phyloP scores from a whole-genome alignment of 768 basidiomycete genomes.

The Rhizopogon vesiculosus region DNA sequence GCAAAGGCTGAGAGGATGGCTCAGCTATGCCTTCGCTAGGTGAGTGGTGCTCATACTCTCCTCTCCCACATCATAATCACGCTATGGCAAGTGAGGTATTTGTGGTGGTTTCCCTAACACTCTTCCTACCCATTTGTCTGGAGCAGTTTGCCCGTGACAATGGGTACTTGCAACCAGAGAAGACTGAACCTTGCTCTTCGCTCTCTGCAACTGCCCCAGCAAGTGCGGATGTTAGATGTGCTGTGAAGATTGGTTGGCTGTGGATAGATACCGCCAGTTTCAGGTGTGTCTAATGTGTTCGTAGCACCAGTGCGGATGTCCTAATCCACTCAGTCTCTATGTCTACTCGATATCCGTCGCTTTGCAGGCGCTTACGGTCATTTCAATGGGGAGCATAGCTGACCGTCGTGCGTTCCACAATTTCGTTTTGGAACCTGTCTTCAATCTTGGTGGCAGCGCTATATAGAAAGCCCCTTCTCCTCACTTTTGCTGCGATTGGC shows the following conservation, averaged over 20 bases:
- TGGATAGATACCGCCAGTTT: conserved; percentile 94
- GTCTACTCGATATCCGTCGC: conserved; percentile 85
- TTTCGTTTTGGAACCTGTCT: not conserved
- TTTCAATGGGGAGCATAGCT: conserved; percentile 90
- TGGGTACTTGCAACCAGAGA: conserved; percentile 72
- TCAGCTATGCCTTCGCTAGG: conserved; percentile 86
- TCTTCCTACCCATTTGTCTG: conserved; percentile 79
- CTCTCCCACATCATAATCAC: not conserved
- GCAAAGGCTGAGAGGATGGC: conserved; percentile 62
- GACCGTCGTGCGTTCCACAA: conserved; percentile 65
- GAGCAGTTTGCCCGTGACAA: conserved; percentile 91
- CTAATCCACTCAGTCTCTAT: conserved; percentile 56
- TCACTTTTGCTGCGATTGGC: conserved; percentile 70
- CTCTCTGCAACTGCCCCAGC: conserved; percentile 7
- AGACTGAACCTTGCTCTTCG: conserved; percentile 49
- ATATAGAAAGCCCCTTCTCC: conserved; percentile 74
- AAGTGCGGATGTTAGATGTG: conserved; percentile 53
- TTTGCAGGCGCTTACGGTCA: conserved; percentile 88
- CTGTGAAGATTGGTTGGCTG: conserved; percentile 73
- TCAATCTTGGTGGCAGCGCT: conserved; percentile 34
- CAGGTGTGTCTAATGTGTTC: conserved; percentile 43
- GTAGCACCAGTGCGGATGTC: not conserved
- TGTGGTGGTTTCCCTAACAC: conserved; percentile 72
- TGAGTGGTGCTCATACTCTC: conserved; percentile 12
- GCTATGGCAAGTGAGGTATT: conserved; percentile 62